Evolutionary conservation across 1,139 yeast genomes (phyloP).

Genomic region (Candida sojae): DNA sequence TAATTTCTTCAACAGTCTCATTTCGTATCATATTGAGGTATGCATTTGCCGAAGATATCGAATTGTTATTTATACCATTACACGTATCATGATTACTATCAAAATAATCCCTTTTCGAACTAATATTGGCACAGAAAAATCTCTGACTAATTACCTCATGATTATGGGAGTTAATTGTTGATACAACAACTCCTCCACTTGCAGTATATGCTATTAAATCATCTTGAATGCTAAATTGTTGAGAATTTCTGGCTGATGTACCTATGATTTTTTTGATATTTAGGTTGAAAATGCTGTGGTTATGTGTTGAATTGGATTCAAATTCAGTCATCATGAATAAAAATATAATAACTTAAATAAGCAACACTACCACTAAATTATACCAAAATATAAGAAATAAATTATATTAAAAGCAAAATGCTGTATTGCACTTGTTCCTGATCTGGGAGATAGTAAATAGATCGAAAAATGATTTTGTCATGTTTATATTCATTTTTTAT

Average conservation of each 20-base stretch:
- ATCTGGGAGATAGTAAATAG: too few species aligned
- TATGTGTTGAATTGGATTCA: background rate
- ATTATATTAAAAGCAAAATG: background rate
- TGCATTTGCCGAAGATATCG: conserved; percentile 27
- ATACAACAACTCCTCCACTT: conserved; percentile 68
- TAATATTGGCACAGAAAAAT: conserved; percentile 53
- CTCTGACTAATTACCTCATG: conserved; percentile 33
- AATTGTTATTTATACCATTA: background rate
- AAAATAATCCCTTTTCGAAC: background rate
- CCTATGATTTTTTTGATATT: conserved; percentile 27
- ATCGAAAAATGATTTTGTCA: too few species aligned
- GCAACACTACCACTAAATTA: background rate
- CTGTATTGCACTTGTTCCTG: too few species aligned
- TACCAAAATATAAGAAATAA: background rate
- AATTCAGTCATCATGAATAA: conserved; percentile 1
- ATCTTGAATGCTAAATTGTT: conserved; percentile 41
- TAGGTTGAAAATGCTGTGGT: conserved; percentile 9
- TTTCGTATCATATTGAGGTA: conserved; percentile 29
- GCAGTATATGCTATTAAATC: conserved; percentile 59
- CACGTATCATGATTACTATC: background rate
- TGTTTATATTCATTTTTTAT: too few species aligned
- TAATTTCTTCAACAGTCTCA: conserved; percentile 13
- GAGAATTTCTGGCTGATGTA: conserved; percentile 29
- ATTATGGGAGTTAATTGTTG: conserved; percentile 23
- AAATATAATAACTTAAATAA: background rate